Evolutionary conservation across 768 basidiomycete species (phyloP).

Genomic region (Coprinopsis cinerea): DNA sequence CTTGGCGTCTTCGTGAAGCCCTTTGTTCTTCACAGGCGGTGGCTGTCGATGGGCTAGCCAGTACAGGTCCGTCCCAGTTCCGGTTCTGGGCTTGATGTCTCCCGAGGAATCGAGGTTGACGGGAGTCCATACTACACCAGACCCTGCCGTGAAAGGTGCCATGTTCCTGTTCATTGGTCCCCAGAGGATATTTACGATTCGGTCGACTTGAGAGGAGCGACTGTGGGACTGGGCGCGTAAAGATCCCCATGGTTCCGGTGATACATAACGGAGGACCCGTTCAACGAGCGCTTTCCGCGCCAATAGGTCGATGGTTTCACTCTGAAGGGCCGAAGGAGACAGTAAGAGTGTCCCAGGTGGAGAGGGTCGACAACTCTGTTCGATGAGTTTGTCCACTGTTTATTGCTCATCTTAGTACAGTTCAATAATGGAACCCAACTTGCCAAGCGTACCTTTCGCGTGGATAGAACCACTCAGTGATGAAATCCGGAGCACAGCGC

Average conservation of each 20-base stretch:
- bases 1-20: constrained; percentile 8
- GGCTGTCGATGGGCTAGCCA: constrained; percentile 66
- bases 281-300: constrained; percentile 39
- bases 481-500: neutral
- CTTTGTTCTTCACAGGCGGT: constrained; percentile 30
- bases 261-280: constrained; percentile 62
- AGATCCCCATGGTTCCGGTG: constrained; percentile 74
- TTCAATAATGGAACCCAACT: too few relatives aligned
- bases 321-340: constrained; percentile 27
- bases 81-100: constrained; percentile 6
- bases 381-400: neutral
- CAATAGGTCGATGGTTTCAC: constrained; percentile 25
- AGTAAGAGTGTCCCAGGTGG: constrained; percentile 47
- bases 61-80: constrained; percentile 9
- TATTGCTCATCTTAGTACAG: neutral
- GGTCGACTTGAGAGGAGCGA: constrained; percentile 35
- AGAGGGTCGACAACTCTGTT: constrained; percentile 27
- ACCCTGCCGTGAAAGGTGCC: constrained; percentile 47
- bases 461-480: neutral
- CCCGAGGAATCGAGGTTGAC: constrained; percentile 29
- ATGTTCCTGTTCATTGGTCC: constrained; percentile 21
- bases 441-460: neutral
- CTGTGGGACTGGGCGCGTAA: constrained; percentile 55
- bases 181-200: constrained; percentile 49
- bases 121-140: constrained; percentile 60